A percentile compares a stretch with the other conserved stretches of the same genome.
Evolutionary conservation across 176 grass and related monocot genomes (phyloP).

Genomic region (Themeda triandra): DNA sequence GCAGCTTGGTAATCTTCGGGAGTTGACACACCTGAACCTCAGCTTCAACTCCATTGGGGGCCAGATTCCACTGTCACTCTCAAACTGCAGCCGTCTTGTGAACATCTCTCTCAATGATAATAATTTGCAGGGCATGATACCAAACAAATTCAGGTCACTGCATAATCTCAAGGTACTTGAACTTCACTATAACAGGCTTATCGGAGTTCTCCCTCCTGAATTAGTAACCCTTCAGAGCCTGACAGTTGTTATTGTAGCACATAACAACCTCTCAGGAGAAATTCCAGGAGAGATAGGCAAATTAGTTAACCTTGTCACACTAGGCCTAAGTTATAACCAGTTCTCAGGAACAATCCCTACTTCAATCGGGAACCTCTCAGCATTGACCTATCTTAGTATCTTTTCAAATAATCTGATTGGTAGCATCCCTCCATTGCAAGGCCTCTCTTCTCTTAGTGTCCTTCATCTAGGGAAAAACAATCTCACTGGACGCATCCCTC

Average conservation of each 20-base stretch:
- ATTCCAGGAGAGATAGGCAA: neutral
- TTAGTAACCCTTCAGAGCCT: neutral
- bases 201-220: neutral
- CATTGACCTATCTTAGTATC: neutral
- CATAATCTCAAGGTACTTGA: neutral
- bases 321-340: neutral
- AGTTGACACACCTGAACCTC: neutral
- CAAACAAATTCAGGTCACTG: neutral
- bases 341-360: constrained; percentile 9
- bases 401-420: neutral
- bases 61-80: neutral
- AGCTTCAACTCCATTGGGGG: neutral
- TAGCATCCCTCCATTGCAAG: neutral
- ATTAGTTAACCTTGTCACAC: neutral
- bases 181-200: neutral
- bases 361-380: constrained; percentile 20
- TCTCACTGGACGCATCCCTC: neutral
- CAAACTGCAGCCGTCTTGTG: neutral
- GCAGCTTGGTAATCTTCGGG: neutral
- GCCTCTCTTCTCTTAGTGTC: neutral
- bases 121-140: neutral
- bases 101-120: neutral
- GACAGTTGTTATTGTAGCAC: neutral
- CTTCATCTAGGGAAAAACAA: neutral
- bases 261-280: constrained; percentile 26